Evolutionary conservation across 148 eudicot species (phyloP).

Genomic region (Vaccinium macrocarpon): DNA sequence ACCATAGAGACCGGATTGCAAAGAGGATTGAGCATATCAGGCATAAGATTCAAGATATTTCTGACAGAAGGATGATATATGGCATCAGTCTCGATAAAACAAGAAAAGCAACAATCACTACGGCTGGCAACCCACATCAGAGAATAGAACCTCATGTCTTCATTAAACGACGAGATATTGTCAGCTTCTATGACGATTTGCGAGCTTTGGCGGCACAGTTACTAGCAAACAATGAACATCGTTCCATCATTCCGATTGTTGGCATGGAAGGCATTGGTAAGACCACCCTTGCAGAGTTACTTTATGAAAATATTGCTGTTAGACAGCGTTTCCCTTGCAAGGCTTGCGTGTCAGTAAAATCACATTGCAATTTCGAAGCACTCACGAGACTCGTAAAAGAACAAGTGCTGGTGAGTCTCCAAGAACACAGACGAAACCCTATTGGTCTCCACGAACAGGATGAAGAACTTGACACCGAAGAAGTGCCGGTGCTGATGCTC

Average conservation of each 20-base stretch:
- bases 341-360: slow-evolving; percentile 22
- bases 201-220: background rate
- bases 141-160: background rate
- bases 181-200: background rate
- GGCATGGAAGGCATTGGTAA: slow-evolving; percentile 19
- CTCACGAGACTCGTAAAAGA: slow-evolving; percentile 9
- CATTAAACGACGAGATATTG: background rate
- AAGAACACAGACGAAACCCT: no score
- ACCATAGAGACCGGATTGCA: background rate
- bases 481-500: background rate
- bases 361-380: background rate
- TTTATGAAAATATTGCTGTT: slow-evolving; percentile 12
- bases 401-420: background rate
- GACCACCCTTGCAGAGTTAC: no score
- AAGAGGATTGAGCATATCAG: background rate
- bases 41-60: background rate
- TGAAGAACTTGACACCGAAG: background rate
- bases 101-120: background rate
- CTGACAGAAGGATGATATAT: background rate
- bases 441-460: background rate
- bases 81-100: background rate
- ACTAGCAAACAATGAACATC: background rate
- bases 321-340: slow-evolving; percentile 14
- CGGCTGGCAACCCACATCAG: background rate
- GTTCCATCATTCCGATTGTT: slow-evolving; percentile 15